Conservation (phyloP, 192 early-diverging fungal species). For the Coemansia sp. region DNA sequence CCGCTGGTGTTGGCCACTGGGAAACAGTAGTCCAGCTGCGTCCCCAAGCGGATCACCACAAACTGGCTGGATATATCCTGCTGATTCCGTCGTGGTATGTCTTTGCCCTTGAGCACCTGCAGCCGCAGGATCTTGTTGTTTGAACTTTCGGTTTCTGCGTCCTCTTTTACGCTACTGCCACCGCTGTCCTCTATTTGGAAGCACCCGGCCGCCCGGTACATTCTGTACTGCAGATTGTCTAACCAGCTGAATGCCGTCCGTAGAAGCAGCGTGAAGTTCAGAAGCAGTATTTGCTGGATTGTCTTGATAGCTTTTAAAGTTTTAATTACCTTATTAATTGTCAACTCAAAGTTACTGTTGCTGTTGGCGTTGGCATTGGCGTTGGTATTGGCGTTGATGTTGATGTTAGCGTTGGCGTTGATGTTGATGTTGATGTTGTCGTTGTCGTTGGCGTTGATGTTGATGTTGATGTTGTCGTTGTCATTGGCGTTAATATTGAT, state of each 20-base stretch:
- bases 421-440: no score
- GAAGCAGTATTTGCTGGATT: neutral
- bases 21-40: conserved; percentile 6
- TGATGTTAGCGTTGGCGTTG: no score
- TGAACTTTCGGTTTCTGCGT: neutral
- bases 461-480: no score
- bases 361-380: no score
- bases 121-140: conserved; percentile 15
- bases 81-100: conserved; percentile 5
- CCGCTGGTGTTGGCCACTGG: conserved; percentile 22
- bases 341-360: no score
- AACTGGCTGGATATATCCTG: conserved; percentile 18
- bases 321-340: no score
- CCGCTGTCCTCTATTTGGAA: conserved; percentile 1
- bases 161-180: neutral
- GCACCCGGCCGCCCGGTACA: conserved; percentile 27
- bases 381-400: no score
- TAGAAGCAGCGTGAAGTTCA: conserved; percentile 16
- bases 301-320: neutral
- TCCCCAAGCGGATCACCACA: conserved; percentile 25
- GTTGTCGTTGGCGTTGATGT: no score
- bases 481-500: no score
- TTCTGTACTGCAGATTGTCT: conserved; percentile 21
- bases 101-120: conserved; percentile 33
- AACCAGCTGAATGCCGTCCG: conserved; percentile 30